Base-by-base conservation (phyloP, 2,329 filamentous ascomycete genomes). In the Trichoderma sp. region DNA sequence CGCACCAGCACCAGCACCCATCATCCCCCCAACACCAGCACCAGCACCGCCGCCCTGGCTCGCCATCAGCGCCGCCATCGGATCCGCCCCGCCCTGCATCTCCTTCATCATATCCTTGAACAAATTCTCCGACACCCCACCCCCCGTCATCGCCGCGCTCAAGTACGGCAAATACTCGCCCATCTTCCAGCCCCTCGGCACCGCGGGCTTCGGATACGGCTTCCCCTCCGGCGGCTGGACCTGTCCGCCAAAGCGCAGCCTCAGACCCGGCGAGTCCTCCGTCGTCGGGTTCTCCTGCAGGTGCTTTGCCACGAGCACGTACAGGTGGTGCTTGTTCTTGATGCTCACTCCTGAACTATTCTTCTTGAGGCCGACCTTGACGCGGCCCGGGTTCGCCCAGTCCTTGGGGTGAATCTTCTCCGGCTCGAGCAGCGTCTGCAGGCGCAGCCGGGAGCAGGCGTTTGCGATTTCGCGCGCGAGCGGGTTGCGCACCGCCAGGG, bases 101-200 rank as follows among this genome's bases (percentile, higher is more conserved):
- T 96, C 92, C 73, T 88, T 89, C 93, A 98, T 97, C 83, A 97
- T 96, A 71, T 97, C 93, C 81, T 95, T 92, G 73, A 98, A 88
- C 67, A 97, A 87, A 74, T 98, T 96, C 77, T 99, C 95, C 68
- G 88, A 93, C 12, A 98, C 92, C 43, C 95, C 95, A 12, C 95
- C 95, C 9, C 95, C 95, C 62, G 91, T 95, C 78, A 98, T 85
- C 19, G 93, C 95, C 0, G 93, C 88, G 68, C 91, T 96, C 74
- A 96, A 90, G 69, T 96, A 88, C 24, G 95, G 95, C 69, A 99
- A 75, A 66, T 97, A 87, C 66, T 86, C 87, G 67, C 87, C 88
- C 77, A 98, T 89, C 81, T 96, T 97, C 92, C 93, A 97, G 44
- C 94, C 94, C 61, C 91, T 84, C 19, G 95, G 95, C 60, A 92